These are phyloP conservation scores for Tolypocladium album DNA, from an alignment of 2,329 filamentous ascomycete species.

Conservation along the genomic window DNA sequence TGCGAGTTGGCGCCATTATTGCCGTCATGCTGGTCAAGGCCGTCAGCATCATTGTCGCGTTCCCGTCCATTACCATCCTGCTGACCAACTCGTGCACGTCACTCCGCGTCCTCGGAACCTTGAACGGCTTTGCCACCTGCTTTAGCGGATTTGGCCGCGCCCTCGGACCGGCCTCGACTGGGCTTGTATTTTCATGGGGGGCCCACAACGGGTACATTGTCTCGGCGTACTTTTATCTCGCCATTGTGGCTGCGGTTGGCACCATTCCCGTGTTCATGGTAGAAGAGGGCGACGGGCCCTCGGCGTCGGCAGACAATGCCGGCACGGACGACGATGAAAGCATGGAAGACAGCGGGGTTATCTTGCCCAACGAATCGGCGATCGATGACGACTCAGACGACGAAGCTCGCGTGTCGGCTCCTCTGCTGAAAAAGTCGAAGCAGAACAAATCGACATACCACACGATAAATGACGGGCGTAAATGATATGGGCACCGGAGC, in stretches of 20 bases:
- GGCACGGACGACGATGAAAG: slow-evolving; percentile 20
- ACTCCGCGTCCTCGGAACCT: slow-evolving; percentile 64
- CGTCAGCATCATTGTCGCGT: slow-evolving; percentile 68
- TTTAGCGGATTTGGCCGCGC: slow-evolving; percentile 73
- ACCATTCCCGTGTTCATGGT: slow-evolving; percentile 65
- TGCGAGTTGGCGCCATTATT: slow-evolving; percentile 54
- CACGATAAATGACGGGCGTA: neutral
- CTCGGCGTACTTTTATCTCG: slow-evolving; percentile 72
- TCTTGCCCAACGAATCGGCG: slow-evolving; percentile 12
- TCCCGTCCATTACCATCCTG: slow-evolving; percentile 82
- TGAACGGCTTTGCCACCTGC: slow-evolving; percentile 85
- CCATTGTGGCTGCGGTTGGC: slow-evolving; percentile 50
- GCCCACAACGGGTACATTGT: slow-evolving; percentile 67
- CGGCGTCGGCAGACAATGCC: slow-evolving; percentile 16
- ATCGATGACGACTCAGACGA: slow-evolving; percentile 11
- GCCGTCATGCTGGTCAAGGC: slow-evolving; percentile 63
- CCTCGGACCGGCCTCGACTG: slow-evolving; percentile 63
- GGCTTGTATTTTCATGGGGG: slow-evolving; percentile 64
- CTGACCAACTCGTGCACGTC: slow-evolving; percentile 78
- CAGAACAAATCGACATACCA: slow-evolving; percentile 1
- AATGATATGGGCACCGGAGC: neutral
- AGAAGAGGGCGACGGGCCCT: slow-evolving; percentile 61
- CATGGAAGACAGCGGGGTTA: slow-evolving; percentile 7
- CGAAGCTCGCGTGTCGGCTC: slow-evolving; percentile 5
- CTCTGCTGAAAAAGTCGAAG: slow-evolving; percentile 7